Conservation (phyloP, 768 basidiomycete species). For the Sarcodon aspratus region DNA sequence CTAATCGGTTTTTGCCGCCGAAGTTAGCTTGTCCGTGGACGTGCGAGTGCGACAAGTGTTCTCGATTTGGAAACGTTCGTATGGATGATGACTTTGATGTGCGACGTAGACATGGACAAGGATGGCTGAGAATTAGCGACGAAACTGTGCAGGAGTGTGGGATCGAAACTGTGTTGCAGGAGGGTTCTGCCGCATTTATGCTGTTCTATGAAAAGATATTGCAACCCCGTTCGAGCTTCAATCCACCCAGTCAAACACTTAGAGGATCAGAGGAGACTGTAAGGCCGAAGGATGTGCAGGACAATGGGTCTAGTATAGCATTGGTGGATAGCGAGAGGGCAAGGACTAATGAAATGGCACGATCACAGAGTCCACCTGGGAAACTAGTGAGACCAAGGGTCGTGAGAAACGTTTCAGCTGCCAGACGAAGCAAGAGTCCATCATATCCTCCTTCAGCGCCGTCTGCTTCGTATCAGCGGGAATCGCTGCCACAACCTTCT, state of each 20-base stretch:
- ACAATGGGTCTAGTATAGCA: background rate
- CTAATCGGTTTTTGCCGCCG: conserved; percentile 28
- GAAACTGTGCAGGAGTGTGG: conserved; percentile 68
- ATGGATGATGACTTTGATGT: conserved; percentile 34
- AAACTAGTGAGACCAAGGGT: background rate
- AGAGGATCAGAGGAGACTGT: conserved; percentile 50
- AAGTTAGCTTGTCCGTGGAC: conserved; percentile 28
- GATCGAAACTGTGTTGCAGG: conserved; percentile 60
- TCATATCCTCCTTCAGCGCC: background rate
- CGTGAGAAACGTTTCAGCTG: background rate
- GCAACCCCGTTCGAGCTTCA: conserved; percentile 3
- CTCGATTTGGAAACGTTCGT: conserved; percentile 41
- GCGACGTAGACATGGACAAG: conserved; percentile 33
- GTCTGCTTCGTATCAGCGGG: no score
- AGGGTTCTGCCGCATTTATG: conserved; percentile 81
- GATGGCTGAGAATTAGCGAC: conserved; percentile 89
- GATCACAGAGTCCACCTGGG: no score
- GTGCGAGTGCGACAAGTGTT: conserved; percentile 36
- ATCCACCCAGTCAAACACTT: background rate
- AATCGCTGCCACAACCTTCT: no score
- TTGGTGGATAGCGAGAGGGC: no score
- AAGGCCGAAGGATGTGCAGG: conserved; percentile 27
- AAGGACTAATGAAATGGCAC: no score
- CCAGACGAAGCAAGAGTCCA: background rate
- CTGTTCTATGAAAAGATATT: conserved; percentile 81